Evolutionary conservation across 1,139 yeast genomes (phyloP), one percentile per base, ranked within the genome.

Genomic region (Scheffersomyces segobiensis): DNA sequence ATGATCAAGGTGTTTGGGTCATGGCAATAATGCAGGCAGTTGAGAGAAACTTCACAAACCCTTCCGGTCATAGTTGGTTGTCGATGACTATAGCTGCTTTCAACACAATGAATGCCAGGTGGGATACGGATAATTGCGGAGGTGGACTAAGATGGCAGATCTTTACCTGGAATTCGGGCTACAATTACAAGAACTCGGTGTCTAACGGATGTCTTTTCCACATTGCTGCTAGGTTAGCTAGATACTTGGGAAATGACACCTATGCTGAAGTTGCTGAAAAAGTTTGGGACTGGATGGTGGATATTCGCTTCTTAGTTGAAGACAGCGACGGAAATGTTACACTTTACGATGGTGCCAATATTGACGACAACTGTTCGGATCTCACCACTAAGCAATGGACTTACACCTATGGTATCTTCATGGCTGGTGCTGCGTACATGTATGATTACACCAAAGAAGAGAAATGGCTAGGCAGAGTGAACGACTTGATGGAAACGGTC

Each of bases 61-160:
- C 85, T 3, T 65, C 65, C 1, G 71, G 70, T 5, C 87, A 88
- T 56, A 76, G 85, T 58, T 93, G 98, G 98, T 76, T 90, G 56
- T 81, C 87, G 52, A 75, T 90, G 67, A 86, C 91, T 0, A 93
- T 89, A 71, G 93, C 93, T 5, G 89, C 91, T 20, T 93, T 90
- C 79, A 92, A 93, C 72, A 89, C 96, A 46, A 93, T 93, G 97
- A 85, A 91, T 50, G 75, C 84, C 49, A 84, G 98, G 73, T 93
- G 98, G 98, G 98, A 93, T 70, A 66, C 72, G 8, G 79, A 70
- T 3, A 68, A 82, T 57, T 93, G 98, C 75, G 84, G 82, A 56
- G 98, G 98, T 60, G 98, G 98, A 1, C 81, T 93, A 61, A 84
- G 98, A 76, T 93, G 98, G 98, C 98, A 93, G 77, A 93, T 93